Evolutionary conservation across 805 yeast species (phyloP), one percentile per base, ranked within the genome.

Genomic region (Pichia californica): DNA sequence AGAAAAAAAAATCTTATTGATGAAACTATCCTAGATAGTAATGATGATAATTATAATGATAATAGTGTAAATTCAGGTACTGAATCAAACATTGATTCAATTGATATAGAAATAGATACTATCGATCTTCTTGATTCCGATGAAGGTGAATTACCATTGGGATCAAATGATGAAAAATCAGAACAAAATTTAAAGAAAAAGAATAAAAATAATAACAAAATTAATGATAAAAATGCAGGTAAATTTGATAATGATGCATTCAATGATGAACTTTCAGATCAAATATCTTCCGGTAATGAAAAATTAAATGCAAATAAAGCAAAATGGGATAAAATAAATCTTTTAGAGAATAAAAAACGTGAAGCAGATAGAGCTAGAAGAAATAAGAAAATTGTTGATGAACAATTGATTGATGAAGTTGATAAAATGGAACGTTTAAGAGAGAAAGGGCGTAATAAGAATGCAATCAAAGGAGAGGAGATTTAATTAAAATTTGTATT

Each of bases 51-150:
- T n/a, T n/a, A n/a, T n/a, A n/a, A n/a, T n/a, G n/a, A n/a, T n/a
- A n/a, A n/a, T n/a, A n/a, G n/a, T n/a, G n/a, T n/a, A n/a, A n/a
- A n/a, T n/a, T n/a, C n/a, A n/a, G n/a, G n/a, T n/a, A n/a, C n/a
- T 23, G 25, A 23, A 7, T 23, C 25, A 15, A n/a, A 31, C 5
- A 18, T 19, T 15, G 31, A 7, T 20, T 21, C 11, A 21, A 11
- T 15, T 16, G 34, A 32, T 25, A 30, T 14, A 20, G 38, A 29
- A 9, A 21, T 33, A 7, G 46, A 43, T 31, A 43, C 29, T 31
- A 40, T 44, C 8, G 47, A 44, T 28, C 19, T 36, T n/a, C 26
- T 44, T 2, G 48, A 45, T 29, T 29, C 35, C 4, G 47, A 35
- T 19, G 40, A 40, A 16, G 45, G 43, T 3, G 50, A 46, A 34